Conservation (phyloP, 257 asterid genomes). For the Striga asiatica region DNA sequence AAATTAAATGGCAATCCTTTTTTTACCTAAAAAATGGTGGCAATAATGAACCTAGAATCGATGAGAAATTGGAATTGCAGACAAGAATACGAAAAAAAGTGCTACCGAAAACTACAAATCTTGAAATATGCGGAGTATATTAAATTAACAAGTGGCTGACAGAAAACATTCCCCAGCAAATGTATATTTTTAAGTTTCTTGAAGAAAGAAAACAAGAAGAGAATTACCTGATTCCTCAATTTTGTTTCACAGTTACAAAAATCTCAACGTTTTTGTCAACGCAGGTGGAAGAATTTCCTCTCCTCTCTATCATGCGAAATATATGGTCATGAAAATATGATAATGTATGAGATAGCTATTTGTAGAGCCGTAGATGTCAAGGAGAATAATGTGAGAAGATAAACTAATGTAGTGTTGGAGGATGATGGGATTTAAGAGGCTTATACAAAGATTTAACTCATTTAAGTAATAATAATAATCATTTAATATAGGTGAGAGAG, state of each 20-base stretch:
- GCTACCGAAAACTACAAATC: too few species aligned
- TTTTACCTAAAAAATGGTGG: neutral
- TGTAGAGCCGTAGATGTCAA: too few species aligned
- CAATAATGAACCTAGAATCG: neutral
- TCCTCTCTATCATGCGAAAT: neutral
- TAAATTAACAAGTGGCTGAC: neutral
- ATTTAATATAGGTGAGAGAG: too few species aligned
- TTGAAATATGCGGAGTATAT: too few species aligned
- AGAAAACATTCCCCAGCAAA: conserved; percentile 17
- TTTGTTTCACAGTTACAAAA: conserved; percentile 8
- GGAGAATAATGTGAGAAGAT: neutral
- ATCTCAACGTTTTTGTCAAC: neutral
- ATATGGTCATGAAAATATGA: neutral
- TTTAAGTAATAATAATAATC: too few species aligned
- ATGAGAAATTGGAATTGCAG: neutral
- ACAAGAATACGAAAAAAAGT: neutral
- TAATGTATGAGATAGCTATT: neutral
- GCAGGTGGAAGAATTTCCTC: neutral
- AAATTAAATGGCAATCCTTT: neutral
- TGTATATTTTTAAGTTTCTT: conserved; percentile 5
- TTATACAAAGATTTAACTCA: neutral
- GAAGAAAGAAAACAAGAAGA: conserved; percentile 22
- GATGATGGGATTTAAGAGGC: neutral
- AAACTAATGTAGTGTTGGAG: neutral
- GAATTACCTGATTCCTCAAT: conserved; percentile 21